phyloP scores from a whole-genome alignment of 768 basidiomycete species.

The Coprinopsis marcescibilis region DNA sequence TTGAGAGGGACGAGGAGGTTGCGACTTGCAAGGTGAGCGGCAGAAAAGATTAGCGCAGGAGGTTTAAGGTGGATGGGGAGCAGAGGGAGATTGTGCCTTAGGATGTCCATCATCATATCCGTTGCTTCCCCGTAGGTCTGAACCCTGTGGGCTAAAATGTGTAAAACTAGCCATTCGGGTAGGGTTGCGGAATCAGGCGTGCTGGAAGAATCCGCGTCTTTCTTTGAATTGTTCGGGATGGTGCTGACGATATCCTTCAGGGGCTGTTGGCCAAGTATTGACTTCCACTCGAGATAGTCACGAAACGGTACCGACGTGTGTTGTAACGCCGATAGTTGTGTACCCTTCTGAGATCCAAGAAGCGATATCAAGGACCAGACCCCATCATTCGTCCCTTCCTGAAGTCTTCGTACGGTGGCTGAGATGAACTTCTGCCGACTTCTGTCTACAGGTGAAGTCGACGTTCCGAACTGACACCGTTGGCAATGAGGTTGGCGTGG shows the following conservation, averaged over 20 bases:
- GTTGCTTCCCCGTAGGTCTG: constrained; percentile 39
- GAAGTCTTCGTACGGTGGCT: not conserved
- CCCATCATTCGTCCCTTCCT: not conserved
- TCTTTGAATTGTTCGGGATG: too few relatives aligned
- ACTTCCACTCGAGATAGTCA: too few relatives aligned
- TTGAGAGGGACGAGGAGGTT: constrained; percentile 42
- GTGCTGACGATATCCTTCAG: too few relatives aligned
- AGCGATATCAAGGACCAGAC: not conserved
- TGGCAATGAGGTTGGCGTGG: too few relatives aligned
- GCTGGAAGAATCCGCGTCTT: too few relatives aligned
- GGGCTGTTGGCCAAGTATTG: too few relatives aligned
- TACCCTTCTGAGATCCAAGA: too few relatives aligned
- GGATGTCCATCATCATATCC: constrained; percentile 37
- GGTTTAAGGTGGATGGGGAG: constrained; percentile 30
- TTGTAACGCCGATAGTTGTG: too few relatives aligned
- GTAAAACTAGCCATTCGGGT: constrained; percentile 54
- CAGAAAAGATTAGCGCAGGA: constrained; percentile 40
- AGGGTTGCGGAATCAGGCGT: too few relatives aligned
- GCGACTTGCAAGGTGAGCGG: constrained; percentile 45
- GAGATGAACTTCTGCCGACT: not conserved
- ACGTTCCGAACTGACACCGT: too few relatives aligned
- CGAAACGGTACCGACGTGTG: too few relatives aligned
- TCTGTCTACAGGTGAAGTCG: too few relatives aligned
- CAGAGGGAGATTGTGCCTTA: constrained; percentile 31
- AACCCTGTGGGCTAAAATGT: constrained; percentile 42